Evolutionary conservation across 805 yeast genomes (phyloP), one percentile per base, ranked within the genome.

Genomic region (Candida golubevii): DNA sequence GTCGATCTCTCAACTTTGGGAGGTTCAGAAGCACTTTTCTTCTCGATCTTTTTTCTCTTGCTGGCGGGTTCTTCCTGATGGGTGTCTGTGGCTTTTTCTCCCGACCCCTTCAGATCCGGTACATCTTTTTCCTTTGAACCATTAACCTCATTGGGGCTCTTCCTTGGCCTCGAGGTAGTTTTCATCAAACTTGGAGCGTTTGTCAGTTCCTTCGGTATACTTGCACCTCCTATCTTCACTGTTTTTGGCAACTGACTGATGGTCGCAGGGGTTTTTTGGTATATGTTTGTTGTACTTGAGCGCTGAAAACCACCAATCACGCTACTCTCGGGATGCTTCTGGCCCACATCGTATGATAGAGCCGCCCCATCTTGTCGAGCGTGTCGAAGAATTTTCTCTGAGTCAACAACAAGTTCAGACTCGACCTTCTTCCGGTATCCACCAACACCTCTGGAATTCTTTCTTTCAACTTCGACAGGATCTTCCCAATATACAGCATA

Each of bases 401-500:
- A 68, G 62, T 89, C 97, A 30, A 72, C 73, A 0, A 81, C 60
- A 30, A 79, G 66, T 55, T 83, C 97, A 47, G 74, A 70, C 51
- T 90, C 97, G 1, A 85, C 62, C 44, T 72, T 75, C 50, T 76
- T 75, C 51, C 74, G 78, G 82, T 82, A 79, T 1, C 78, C 78
- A 32, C 72, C 73, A 15, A 77, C 75, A 11, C 79, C 59, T 38
- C 59, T 62, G 12, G 64, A 55, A 31, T 56, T 61, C 46, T 77
- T 79, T 58, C 72, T 78, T 35, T 80, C 63, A 0, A 87, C 80
- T 42, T 82, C 88, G 23, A 65, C 53, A 0, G 96, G 96, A 30
- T 79, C 80, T 51, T 83, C 88, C 98, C 98, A 93, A 8, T 71
- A 72, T 0, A 87, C 82, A 0, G 89, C 97, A 62, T 91, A 91